These are phyloP conservation scores for Apodospora peruviana DNA, from an alignment of 495 filamentous ascomycete species.

Conservation along the genomic window DNA sequence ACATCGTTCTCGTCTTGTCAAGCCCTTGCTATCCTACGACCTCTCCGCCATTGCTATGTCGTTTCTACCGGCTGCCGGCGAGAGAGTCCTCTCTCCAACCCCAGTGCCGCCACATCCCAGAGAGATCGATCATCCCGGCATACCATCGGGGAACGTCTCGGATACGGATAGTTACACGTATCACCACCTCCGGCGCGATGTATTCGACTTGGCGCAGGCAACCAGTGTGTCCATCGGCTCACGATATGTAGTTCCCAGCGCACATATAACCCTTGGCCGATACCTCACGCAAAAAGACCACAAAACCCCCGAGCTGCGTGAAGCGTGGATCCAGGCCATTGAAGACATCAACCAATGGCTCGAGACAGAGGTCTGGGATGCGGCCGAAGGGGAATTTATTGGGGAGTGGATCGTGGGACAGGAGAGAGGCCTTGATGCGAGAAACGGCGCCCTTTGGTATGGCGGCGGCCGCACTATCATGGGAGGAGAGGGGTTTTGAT, in stretches of 20 bases:
- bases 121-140: constrained; percentile 9
- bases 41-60: constrained; percentile 76
- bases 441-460: constrained; percentile 74
- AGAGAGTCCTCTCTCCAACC: constrained; percentile 36
- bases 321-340: constrained; percentile 57
- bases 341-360: constrained; percentile 73
- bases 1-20: constrained; percentile 67
- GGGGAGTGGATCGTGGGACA: constrained; percentile 71
- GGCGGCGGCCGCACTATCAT: constrained; percentile 64
- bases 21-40: constrained; percentile 80
- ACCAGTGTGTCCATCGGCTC: constrained; percentile 59
- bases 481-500: constrained; percentile 56
- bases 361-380: constrained; percentile 59
- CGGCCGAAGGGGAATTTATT: constrained; percentile 30
- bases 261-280: constrained; percentile 81
- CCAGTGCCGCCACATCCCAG: constrained; percentile 21
- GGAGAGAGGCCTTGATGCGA: constrained; percentile 66
- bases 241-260: constrained; percentile 79
- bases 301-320: constrained; percentile 42
- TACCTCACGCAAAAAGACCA: constrained; percentile 58
- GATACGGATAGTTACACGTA: constrained; percentile 67
- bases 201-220: constrained; percentile 54
- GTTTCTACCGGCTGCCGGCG: constrained; percentile 71
- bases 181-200: constrained; percentile 80
- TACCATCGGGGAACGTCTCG: not conserved